A percentile compares a stretch with the other conserved stretches of the same genome.
phyloP scores from a whole-genome alignment of 768 basidiomycete genomes.

The Pleurotus ostreatus region DNA sequence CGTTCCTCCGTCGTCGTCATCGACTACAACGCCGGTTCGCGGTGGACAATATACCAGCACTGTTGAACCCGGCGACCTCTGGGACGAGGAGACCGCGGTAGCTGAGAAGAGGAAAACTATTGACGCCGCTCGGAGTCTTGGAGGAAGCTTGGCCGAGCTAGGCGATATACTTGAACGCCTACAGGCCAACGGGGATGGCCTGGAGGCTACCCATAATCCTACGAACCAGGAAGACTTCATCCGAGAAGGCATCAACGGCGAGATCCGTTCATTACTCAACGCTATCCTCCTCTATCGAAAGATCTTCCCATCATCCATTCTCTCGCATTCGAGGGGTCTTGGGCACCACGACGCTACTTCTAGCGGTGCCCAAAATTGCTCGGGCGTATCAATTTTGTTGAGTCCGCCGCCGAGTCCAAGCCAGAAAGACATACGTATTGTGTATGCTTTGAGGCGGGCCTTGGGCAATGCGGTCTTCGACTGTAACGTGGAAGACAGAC shows the following conservation, averaged over 20 bases:
- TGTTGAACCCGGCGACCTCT: neutral
- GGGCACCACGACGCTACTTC: neutral
- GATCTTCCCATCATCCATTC: constrained; percentile 41
- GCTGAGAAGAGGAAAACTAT: constrained; percentile 45
- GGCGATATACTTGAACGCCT: constrained; percentile 54
- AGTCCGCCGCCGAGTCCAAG: constrained; percentile 61
- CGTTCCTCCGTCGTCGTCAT: constrained; percentile 7
- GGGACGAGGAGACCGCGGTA: constrained; percentile 26
- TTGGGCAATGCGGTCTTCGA: constrained; percentile 53
- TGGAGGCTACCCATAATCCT: constrained; percentile 10
- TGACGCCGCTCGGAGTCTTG: constrained; percentile 58
- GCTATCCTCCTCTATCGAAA: constrained; percentile 60
- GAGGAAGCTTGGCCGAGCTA: constrained; percentile 51
- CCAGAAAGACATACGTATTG: constrained; percentile 34
- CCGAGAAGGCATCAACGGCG: constrained; percentile 31
- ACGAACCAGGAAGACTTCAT: constrained; percentile 19
- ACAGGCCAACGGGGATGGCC: constrained; percentile 36
- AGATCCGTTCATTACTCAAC: constrained; percentile 49
- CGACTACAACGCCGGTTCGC: neutral
- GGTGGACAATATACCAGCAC: neutral
- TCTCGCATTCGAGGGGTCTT: neutral
- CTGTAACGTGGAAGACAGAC: constrained; percentile 34
- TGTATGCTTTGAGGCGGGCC: constrained; percentile 44
- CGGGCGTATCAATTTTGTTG: constrained; percentile 33
- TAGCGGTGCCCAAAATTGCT: neutral